Conservation (phyloP, 495 filamentous ascomycete genomes). For the Penicillium coprophilum region DNA sequence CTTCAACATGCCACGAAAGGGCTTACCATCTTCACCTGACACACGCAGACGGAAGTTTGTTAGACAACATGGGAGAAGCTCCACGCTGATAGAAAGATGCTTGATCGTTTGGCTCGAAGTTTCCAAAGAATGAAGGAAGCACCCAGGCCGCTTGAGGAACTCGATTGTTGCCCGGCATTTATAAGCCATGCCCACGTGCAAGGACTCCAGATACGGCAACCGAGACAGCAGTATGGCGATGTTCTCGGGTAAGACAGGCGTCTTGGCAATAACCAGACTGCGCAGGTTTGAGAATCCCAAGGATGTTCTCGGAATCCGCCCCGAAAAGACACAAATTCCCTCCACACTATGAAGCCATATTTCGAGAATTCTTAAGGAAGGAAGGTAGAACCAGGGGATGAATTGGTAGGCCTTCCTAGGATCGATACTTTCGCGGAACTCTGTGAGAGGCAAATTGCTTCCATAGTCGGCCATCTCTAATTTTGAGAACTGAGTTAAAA, state of each 20-base stretch:
- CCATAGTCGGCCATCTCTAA: conserved; percentile 15
- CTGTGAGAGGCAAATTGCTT: conserved; percentile 1
- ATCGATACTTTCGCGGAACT: neutral
- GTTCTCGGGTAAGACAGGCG: neutral
- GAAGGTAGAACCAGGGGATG: conserved; percentile 9
- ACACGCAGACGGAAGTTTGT: neutral
- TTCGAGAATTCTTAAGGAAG: conserved; percentile 15
- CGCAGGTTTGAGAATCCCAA: neutral
- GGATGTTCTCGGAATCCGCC: neutral
- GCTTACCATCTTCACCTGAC: neutral
- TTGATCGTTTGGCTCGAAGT: neutral
- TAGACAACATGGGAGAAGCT: neutral
- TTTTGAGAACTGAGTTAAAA: conserved; percentile 3
- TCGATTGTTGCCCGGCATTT: neutral
- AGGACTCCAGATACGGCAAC: neutral
- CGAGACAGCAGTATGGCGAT: neutral
- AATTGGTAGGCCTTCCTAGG: neutral
- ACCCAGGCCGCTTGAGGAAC: neutral
- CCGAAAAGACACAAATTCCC: neutral
- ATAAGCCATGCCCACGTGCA: neutral
- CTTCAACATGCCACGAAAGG: neutral
- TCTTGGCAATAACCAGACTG: neutral
- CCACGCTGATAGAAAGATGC: conserved; percentile 1
- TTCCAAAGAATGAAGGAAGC: neutral
- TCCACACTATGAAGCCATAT: conserved; percentile 2